Evolutionary conservation across 805 yeast species (phyloP).

Genomic region (Millerozyma miso): DNA sequence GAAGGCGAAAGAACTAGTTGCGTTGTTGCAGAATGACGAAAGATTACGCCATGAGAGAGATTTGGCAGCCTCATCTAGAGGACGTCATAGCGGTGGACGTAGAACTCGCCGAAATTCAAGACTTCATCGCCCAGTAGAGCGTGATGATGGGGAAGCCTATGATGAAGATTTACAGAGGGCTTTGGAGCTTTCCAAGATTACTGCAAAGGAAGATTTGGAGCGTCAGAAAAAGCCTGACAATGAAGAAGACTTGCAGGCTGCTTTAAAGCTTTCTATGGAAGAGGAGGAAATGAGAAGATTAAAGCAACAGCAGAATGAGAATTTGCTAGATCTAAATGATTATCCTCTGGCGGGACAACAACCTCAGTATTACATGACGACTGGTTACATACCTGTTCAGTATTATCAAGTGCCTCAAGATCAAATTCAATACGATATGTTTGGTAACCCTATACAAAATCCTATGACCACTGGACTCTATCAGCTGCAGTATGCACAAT

Average conservation of each 20-base stretch:
- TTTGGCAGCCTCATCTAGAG: constrained; percentile 24
- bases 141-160: constrained; percentile 12
- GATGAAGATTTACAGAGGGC: constrained; percentile 65
- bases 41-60: constrained; percentile 69
- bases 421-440: constrained; percentile 50
- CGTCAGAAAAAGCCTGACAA: constrained; percentile 43
- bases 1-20: constrained; percentile 83
- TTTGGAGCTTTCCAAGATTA: constrained; percentile 68
- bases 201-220: constrained; percentile 80
- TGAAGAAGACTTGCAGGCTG: constrained; percentile 64
- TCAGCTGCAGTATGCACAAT: constrained; percentile 30
- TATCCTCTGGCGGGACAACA: constrained; percentile 23
- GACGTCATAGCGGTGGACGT: constrained; percentile 23
- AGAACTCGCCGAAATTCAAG: constrained; percentile 19
- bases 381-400: constrained; percentile 21
- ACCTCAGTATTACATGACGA: constrained; percentile 24
- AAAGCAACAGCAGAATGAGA: constrained; percentile 38
- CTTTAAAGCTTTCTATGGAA: constrained; percentile 67
- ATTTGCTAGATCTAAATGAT: constrained; percentile 50
- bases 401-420: constrained; percentile 15
- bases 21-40: constrained; percentile 78
- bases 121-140: not conserved
- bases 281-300: constrained; percentile 66
- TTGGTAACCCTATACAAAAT: constrained; percentile 60
- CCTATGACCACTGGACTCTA: constrained; percentile 53